Conservation (phyloP, 2,329 filamentous ascomycete species). For the Fusarium fujikuroi region DNA sequence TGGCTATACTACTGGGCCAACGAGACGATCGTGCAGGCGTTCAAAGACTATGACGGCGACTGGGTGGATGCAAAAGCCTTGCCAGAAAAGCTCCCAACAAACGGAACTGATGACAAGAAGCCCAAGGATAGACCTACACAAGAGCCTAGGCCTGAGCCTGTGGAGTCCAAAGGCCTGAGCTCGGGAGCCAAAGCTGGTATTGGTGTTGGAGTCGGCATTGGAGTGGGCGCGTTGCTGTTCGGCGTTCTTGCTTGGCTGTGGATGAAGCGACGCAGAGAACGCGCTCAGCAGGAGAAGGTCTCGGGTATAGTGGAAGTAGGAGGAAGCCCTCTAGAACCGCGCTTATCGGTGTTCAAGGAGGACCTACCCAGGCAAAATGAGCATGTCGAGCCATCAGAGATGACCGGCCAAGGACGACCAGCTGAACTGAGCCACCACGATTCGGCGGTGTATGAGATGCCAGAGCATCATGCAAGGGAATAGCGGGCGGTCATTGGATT, state of each 20-base stretch:
- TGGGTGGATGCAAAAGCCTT: not conserved
- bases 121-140: not conserved
- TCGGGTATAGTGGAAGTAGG: not conserved
- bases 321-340: not conserved
- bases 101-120: not conserved
- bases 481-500: not conserved
- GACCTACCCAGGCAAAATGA: not conserved
- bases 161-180: not conserved
- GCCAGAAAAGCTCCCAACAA: not conserved
- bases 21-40: slow-evolving; percentile 1
- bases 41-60: not conserved
- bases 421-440: not conserved
- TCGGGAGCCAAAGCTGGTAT: not conserved
- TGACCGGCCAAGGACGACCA: not conserved
- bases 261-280: not conserved
- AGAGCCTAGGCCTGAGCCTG: not conserved
- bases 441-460: not conserved
- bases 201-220: not conserved
- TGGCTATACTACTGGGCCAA: slow-evolving; percentile 19
- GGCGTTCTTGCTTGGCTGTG: not conserved
- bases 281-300: not conserved
- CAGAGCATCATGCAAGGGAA: not conserved
- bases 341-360: not conserved
- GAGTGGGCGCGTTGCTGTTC: not conserved
- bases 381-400: not conserved